A percentile compares a stretch with the other conserved stretches of the same genome.
phyloP scores from a whole-genome alignment of 1,139 yeast genomes.

The Entelexis sorbosivorans region DNA sequence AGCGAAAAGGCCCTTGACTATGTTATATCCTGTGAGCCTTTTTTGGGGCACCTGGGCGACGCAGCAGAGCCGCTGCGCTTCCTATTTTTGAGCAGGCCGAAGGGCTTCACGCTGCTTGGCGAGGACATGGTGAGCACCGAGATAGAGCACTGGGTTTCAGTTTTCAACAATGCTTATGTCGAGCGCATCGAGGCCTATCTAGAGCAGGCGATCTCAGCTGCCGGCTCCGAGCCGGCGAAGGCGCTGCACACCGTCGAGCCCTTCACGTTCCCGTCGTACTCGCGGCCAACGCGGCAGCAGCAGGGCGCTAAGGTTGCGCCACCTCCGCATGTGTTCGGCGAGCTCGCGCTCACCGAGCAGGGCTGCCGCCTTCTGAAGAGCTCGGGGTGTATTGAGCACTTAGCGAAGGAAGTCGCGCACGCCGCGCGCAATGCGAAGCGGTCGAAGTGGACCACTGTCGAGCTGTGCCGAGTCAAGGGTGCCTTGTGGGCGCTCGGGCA shows the following conservation, averaged over 20 bases:
- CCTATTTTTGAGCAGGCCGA: slow-evolving; percentile 44
- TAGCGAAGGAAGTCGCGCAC: slow-evolving; percentile 21
- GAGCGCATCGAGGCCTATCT: slow-evolving; percentile 40
- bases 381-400: slow-evolving; percentile 39
- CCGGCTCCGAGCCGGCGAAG: neutral
- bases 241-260: slow-evolving; percentile 1
- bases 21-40: slow-evolving; percentile 39
- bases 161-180: slow-evolving; percentile 44
- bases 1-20: slow-evolving; percentile 35
- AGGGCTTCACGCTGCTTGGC: slow-evolving; percentile 45
- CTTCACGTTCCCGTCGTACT: slow-evolving; percentile 16
- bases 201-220: slow-evolving; percentile 24
- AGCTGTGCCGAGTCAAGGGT: slow-evolving; percentile 46
- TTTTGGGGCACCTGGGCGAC: slow-evolving; percentile 37
- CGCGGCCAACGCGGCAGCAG: slow-evolving; percentile 14
- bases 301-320: slow-evolving; percentile 7
- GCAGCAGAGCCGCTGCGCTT: slow-evolving; percentile 41
- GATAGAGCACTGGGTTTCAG: slow-evolving; percentile 51
- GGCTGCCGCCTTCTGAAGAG: slow-evolving; percentile 48
- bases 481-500: slow-evolving; percentile 83
- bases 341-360: slow-evolving; percentile 67
- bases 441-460: slow-evolving; percentile 30
- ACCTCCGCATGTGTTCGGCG: slow-evolving; percentile 73
- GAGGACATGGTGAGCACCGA: slow-evolving; percentile 45
- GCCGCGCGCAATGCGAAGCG: slow-evolving; percentile 4